Evolutionary conservation across 2,329 filamentous ascomycete species (phyloP).

Genomic region (Diaporthe australafricana): DNA sequence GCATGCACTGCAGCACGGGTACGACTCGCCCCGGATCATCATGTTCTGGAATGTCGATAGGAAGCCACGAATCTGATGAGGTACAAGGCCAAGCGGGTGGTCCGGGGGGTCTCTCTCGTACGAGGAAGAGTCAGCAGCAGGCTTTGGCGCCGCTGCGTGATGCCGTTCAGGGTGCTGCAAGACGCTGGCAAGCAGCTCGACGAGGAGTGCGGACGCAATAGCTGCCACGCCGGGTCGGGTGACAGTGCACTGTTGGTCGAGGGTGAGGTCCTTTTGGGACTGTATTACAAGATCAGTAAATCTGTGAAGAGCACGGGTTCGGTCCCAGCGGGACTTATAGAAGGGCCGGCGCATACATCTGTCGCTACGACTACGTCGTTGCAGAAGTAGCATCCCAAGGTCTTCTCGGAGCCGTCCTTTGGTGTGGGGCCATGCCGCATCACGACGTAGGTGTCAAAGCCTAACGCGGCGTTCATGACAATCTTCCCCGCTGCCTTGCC

Average conservation of each 20-base stretch:
- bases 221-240: conserved; percentile 92
- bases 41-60: conserved; percentile 80
- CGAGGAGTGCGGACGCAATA: conserved; percentile 89
- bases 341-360: conserved; percentile 68
- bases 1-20: conserved; percentile 85
- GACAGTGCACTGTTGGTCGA: conserved; percentile 98
- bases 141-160: conserved; percentile 67
- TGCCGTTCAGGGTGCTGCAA: conserved; percentile 86
- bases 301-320: neutral
- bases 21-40: conserved; percentile 78
- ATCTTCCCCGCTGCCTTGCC: conserved; percentile 93
- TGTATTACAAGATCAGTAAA: conserved; percentile 52
- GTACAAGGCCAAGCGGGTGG: conserved; percentile 76
- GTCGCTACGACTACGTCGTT: conserved; percentile 96
- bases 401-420: conserved; percentile 65
- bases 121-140: conserved; percentile 48
- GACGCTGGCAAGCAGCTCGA: conserved; percentile 88
- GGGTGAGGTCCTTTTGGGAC: conserved; percentile 93
- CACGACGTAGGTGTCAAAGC: conserved; percentile 96
- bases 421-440: conserved; percentile 90
- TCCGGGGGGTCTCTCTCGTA: conserved; percentile 68
- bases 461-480: conserved; percentile 95
- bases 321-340: conserved; percentile 51
- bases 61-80: conserved; percentile 85
- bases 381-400: conserved; percentile 97